phyloP scores from a whole-genome alignment of 345 rosid species.

The Camelina sativa region DNA sequence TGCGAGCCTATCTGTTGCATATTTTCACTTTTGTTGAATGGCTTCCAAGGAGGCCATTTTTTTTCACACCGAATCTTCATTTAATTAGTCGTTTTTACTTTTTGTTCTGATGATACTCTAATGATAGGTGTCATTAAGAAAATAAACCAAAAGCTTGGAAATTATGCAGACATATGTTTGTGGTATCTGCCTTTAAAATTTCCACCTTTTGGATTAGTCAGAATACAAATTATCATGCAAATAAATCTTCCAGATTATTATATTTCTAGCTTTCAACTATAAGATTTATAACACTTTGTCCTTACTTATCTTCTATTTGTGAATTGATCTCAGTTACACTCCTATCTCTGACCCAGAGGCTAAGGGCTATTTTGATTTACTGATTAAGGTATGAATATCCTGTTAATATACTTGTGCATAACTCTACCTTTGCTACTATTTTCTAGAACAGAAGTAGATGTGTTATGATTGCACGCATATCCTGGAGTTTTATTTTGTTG shows the following conservation, averaged over 20 bases:
- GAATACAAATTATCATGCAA: background rate
- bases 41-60: background rate
- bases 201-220: background rate
- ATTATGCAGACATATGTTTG: conserved; percentile 10
- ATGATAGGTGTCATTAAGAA: background rate
- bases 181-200: background rate
- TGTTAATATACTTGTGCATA: conserved; percentile 4
- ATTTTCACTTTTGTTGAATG: background rate
- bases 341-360: conserved; percentile 93
- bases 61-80: background rate
- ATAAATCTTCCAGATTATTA: background rate
- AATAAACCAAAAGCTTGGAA: background rate
- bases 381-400: conserved; percentile 69
- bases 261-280: background rate
- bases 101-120: conserved; percentile 19
- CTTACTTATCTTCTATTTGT: conserved; percentile 12
- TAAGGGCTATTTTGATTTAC: conserved; percentile 85
- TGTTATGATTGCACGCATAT: conserved; percentile 18
- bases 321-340: conserved; percentile 65
- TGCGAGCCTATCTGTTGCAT: conserved; percentile 14
- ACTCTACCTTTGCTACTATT: conserved; percentile 6
- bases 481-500: conserved; percentile 8
- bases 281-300: conserved; percentile 2
- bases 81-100: background rate
- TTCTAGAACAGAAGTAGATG: conserved; percentile 3